phyloP scores from a whole-genome alignment of 768 basidiomycete genomes.

The Polyporus arcularius region DNA sequence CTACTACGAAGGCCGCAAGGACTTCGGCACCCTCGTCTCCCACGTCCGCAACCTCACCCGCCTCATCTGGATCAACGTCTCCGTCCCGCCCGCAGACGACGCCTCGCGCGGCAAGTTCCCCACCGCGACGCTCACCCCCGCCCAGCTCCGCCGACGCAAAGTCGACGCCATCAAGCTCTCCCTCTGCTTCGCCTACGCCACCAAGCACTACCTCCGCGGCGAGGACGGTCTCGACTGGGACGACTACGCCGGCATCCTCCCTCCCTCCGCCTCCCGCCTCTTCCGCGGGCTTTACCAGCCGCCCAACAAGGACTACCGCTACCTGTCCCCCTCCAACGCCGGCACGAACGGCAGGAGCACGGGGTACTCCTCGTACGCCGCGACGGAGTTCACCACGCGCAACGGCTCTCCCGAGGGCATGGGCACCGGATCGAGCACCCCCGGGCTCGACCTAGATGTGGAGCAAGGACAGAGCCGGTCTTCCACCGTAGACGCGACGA shows the following conservation, averaged over 20 bases:
- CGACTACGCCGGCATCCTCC: conserved; percentile 70
- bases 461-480: conserved; percentile 3
- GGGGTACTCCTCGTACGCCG: conserved; percentile 41
- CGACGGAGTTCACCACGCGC: conserved; percentile 22
- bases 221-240: conserved; percentile 74
- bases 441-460: conserved; percentile 1
- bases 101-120: conserved; percentile 56
- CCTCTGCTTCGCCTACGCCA: conserved; percentile 71
- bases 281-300: conserved; percentile 24
- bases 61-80: conserved; percentile 77
- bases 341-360: conserved; percentile 25
- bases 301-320: conserved; percentile 17
- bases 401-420: conserved; percentile 6
- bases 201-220: conserved; percentile 80
- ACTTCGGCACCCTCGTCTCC: conserved; percentile 70
- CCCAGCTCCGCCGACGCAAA: conserved; percentile 66
- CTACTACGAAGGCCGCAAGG: conserved; percentile 87
- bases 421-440: not conserved
- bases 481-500: conserved; percentile 36
- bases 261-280: conserved; percentile 54
- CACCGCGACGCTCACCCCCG: conserved; percentile 43
- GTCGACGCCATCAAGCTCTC: conserved; percentile 67
- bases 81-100: conserved; percentile 59
- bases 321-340: not conserved
- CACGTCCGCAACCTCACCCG: conserved; percentile 78